phyloP scores from a whole-genome alignment of 371 early-diverging fungal genomes.

The Mortierella polycephala region DNA sequence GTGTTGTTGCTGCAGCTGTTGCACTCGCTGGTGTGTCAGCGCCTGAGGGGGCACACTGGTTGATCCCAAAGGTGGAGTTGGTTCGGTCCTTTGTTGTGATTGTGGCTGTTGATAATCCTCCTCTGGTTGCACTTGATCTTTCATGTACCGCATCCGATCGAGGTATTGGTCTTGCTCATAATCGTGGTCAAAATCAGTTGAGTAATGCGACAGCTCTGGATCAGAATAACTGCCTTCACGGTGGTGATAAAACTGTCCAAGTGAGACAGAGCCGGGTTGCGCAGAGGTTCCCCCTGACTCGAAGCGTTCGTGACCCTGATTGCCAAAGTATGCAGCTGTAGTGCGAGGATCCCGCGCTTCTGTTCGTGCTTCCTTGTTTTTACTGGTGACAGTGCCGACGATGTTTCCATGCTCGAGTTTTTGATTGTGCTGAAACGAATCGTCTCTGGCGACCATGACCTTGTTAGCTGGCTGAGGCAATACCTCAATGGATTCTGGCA shows the following conservation, averaged over 20 bases:
- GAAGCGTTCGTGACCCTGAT: neutral
- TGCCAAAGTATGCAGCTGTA: no score
- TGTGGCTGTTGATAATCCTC: constrained; percentile 11
- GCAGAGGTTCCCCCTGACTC: constrained; percentile 2
- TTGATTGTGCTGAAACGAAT: no score
- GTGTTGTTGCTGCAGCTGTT: constrained; percentile 1
- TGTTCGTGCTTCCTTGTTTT: no score
- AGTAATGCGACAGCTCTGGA: constrained; percentile 34
- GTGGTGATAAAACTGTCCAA: constrained; percentile 31
- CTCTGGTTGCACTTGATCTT: neutral
- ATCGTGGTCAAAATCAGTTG: constrained; percentile 16
- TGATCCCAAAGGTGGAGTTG: neutral
- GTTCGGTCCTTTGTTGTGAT: constrained; percentile 3
- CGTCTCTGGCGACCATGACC: no score
- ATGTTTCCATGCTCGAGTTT: no score
- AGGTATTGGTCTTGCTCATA: constrained; percentile 14
- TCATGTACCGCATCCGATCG: neutral
- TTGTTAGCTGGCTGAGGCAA: no score
- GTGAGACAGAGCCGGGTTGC: neutral
- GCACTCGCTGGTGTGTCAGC: neutral
- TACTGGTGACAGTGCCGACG: no score
- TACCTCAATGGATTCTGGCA: no score
- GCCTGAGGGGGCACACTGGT: neutral
- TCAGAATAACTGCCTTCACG: constrained; percentile 46
- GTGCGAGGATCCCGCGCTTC: no score